Evolutionary conservation across 2,329 filamentous ascomycete genomes (phyloP), one percentile per base, ranked within the genome.

Genomic region (Cercospora citrullina): DNA sequence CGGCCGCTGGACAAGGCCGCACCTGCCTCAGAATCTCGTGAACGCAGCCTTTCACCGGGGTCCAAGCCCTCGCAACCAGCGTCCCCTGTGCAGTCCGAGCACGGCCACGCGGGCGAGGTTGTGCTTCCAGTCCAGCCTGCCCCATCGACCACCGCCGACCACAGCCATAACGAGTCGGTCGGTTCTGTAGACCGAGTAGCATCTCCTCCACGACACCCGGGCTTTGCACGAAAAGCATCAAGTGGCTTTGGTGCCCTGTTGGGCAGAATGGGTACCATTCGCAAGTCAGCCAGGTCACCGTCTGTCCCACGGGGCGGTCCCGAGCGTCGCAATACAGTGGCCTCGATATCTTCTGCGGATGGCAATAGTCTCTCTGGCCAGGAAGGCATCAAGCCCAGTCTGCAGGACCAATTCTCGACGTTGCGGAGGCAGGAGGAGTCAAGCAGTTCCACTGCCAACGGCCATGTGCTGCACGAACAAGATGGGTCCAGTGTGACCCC

Each of bases 231-330:
- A 76, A 96, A 95, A 79, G 86, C 96, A 65, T 94, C 92, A 8
- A 92, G 92, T 73, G 92, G 91, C n/a, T 96, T 96, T 75, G 88
- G 92, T 45, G 94, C 92, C 89, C 85, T 96, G 45, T 92, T 78
- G 48, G 75, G 92, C 33, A 85, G 92, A 30, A 79, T 80, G 10
- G 84, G 85, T 39, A 86, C 85, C 77, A 87, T 86, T 63, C 78
- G 83, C 51, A 85, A 87, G 62, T 85, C 88, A 12, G 85, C 87
- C 5, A 85, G 90, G 18, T 76, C 85, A 68, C 81, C 85, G 33
- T 71, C 70, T 60, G 74, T 70, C 31, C 71, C 71, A 28, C 68
- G 66, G 58, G 67, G 69, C n/a, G 70, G 71, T 55, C 59, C 51
- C 26, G 71, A 75, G 51, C 68, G 76, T 63, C 72, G 71, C 30